Evolutionary conservation across 768 basidiomycete genomes (phyloP), one percentile per base, ranked within the genome.

Genomic region (Psilocybe sp.): DNA sequence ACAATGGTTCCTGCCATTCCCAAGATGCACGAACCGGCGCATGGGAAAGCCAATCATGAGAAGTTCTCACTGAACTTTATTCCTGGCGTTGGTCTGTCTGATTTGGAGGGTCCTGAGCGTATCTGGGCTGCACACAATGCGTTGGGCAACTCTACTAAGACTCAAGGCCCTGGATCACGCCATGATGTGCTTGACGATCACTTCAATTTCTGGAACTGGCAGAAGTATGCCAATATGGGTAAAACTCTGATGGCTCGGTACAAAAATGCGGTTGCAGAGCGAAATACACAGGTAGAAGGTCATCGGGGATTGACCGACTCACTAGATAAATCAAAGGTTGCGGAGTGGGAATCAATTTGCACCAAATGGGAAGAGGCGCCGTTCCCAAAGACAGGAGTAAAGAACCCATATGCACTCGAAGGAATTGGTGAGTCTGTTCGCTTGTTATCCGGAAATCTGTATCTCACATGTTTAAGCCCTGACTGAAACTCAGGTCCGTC

Each of bases 61-160:
- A 32, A 31, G 2, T 69, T 35, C 46, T 69, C 62, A 0, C 53
- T 68, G 48, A 69, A 68, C 44, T 60, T 54, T 20, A 32, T 57
- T 4, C 41, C 37, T 0, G 59, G 64, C 2, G 52, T 58, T 28
- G 69, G 64, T 3, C 50, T 60, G 1, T 60, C 61, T 1, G 69
- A 70, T 46, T 59, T 67, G 0, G 70, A 76, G 42, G 63, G 51
- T 1, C 62, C 65, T 46, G n/a, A n/a, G n/a, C n/a, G n/a, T n/a
- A n/a, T n/a, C n/a, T n/a, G n/a, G n/a, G n/a, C n/a, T n/a, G n/a
- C 28, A 0, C 44, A 60, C 8, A 69, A 72, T 46, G 46, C 49
- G 0, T 52, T 57, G 0, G 65, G 64, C 0, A 49, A 56, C 2
- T 63, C 65, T 16, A 73, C 69, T 0, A 57, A 60, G 4, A 68